Percentiles rank a stretch among this genome's conserved stretches.
Evolutionary conservation across 371 early-diverging fungal genomes (phyloP).

Genomic region (Lichtheimia hyalospora): DNA sequence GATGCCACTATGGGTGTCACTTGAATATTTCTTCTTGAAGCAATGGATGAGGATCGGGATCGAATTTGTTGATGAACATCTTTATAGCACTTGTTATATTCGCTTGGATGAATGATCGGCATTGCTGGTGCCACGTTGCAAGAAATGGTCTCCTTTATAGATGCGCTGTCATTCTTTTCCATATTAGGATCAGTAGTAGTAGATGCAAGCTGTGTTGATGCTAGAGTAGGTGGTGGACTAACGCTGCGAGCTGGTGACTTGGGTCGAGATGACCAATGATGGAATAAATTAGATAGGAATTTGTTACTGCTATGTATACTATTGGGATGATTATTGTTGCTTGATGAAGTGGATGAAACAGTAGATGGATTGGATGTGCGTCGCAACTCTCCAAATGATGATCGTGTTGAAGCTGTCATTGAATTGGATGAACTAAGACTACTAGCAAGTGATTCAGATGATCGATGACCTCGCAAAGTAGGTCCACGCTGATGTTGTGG

Average conservation of each 20-base stretch:
- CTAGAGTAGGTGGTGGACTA: conserved; percentile 4
- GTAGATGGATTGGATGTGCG: conserved; percentile 14
- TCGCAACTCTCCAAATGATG: conserved; percentile 13
- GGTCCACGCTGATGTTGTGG: conserved; percentile 1
- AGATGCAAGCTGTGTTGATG: neutral
- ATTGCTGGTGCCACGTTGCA: conserved; percentile 13
- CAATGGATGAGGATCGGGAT: conserved; percentile 8
- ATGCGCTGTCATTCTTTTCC: conserved; percentile 10
- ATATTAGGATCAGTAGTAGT: neutral
- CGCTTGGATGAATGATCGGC: conserved; percentile 40
- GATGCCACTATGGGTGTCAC: neutral
- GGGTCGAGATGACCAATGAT: conserved; percentile 13
- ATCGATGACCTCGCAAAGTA: conserved; percentile 13
- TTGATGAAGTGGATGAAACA: neutral
- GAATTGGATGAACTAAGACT: conserved; percentile 9
- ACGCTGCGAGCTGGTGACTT: conserved; percentile 6
- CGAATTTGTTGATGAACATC: conserved; percentile 1
- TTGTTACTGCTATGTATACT: conserved; percentile 4
- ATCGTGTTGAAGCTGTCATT: conserved; percentile 6
- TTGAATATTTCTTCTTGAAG: conserved; percentile 3
- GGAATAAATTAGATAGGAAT: conserved; percentile 15
- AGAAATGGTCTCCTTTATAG: neutral
- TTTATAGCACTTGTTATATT: conserved; percentile 28
- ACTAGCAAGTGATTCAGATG: conserved; percentile 16
- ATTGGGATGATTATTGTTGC: conserved; percentile 1